Base-by-base conservation (phyloP, 768 basidiomycete species). In the Xerocomellus intermedius region DNA sequence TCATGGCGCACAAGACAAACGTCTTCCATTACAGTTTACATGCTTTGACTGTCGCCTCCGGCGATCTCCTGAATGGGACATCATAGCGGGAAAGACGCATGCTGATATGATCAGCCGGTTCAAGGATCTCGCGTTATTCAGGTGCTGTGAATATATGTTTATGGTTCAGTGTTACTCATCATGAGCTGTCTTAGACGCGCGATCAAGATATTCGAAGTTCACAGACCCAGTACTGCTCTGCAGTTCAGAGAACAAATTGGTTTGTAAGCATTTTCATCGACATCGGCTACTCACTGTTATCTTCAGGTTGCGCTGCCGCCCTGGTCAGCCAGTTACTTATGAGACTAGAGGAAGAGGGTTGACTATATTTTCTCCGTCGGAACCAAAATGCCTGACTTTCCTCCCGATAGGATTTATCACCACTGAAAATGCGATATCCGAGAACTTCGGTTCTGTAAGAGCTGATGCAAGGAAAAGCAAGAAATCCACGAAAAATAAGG, bases 21-120 rank as follows among this genome's bases (percentile, higher is more conserved):
- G 84, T 13, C 73, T 91, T 41, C 89, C 87, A 2, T 51, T 67
- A 0, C 73, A 76, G 54, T 91, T 89, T 58, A 64, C 79, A 28
- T 93, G 90, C 71, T 87, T 91, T 69, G 84, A 88, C 60, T 93
- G 91, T 68, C 84, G 88, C 33, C 75, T 88, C 43, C 81, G 77
- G 46, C 79, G 77, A 13, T 87, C 89, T 60, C 70, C 77, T 37
- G 83, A 82, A 55, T 91, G 88, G 86, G 82, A 85, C 42, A 73
- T 91, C 17, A 85, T 90, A 62, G 79, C 82, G 52, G 73, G 77
- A 37, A 78, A 80, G 57, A 66, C 83, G 35, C 84, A 85, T 61
- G 67, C 68, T 12, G 72, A 74, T 52, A 82, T 89, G 71, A 74
- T 87, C 28, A 75, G 78, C 10, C 84, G 83, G 55, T 89, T 83